phyloP scores from a whole-genome alignment of 2,329 filamentous ascomycete genomes.

The Colletotrichum sp. region DNA sequence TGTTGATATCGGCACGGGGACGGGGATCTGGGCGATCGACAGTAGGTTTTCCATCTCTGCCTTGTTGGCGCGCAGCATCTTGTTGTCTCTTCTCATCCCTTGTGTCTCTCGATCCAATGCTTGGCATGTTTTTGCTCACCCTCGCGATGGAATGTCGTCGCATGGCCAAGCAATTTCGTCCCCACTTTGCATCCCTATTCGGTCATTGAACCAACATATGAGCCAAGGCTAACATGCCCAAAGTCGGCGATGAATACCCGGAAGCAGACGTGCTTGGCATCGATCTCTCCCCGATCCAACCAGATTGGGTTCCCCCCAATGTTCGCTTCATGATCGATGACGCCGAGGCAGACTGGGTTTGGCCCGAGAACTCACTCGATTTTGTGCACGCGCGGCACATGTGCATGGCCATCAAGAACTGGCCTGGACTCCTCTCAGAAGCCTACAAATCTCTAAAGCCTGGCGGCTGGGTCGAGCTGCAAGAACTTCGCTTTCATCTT shows the following conservation, averaged over 20 bases:
- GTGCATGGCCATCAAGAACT: slow-evolving; percentile 39
- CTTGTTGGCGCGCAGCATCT: too few relatives aligned
- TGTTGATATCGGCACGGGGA: slow-evolving; percentile 48
- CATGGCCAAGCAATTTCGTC: background rate
- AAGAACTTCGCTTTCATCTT: slow-evolving; percentile 46
- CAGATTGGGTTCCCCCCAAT: slow-evolving; percentile 43
- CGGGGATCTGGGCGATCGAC: slow-evolving; percentile 49
- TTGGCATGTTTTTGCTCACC: background rate
- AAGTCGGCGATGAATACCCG: slow-evolving; percentile 41
- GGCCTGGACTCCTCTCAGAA: slow-evolving; percentile 33
- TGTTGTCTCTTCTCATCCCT: background rate
- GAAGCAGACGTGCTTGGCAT: slow-evolving; percentile 41
- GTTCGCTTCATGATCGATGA: slow-evolving; percentile 42
- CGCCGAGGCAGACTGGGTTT: slow-evolving; percentile 34
- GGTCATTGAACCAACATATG: background rate
- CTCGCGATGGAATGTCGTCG: background rate
- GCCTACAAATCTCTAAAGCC: slow-evolving; percentile 39
- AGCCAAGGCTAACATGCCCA: background rate
- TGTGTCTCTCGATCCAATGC: background rate
- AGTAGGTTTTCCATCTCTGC: slow-evolving; percentile 23
- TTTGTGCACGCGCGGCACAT: slow-evolving; percentile 40
- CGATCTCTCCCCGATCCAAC: slow-evolving; percentile 44
- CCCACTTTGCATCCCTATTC: background rate
- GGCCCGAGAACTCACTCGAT: slow-evolving; percentile 25
- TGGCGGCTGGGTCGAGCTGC: slow-evolving; percentile 50